A percentile compares a stretch with the other conserved stretches of the same genome.
Conservation (phyloP, 2,329 filamentous ascomycete genomes). For the Aspergillus phoenicis region DNA sequence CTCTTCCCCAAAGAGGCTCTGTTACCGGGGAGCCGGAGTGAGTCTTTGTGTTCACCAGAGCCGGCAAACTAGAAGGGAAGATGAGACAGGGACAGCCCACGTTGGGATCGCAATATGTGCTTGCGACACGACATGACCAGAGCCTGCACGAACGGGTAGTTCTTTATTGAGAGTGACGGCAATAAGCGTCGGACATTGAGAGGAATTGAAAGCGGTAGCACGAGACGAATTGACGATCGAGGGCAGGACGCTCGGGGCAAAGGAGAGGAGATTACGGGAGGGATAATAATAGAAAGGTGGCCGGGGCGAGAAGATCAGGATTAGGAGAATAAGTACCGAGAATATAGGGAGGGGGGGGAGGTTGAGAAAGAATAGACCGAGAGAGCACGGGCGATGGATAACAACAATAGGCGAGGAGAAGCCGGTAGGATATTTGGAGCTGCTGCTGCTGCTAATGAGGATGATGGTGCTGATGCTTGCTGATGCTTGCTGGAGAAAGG, state of each 20-base stretch:
- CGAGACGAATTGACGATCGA: conserved; percentile 1
- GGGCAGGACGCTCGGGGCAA: conserved; percentile 3
- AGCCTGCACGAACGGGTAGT: conserved; percentile 14
- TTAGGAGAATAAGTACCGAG: conserved; percentile 1
- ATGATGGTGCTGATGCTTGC: not conserved
- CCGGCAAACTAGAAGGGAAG: conserved; percentile 17
- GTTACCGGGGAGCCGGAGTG: not conserved
- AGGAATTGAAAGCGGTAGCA: conserved; percentile 1
- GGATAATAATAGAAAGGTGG: conserved; percentile 4
- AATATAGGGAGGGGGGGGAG: conserved; percentile 4
- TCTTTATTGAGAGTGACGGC: conserved; percentile 12
- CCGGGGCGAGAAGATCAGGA: not conserved
- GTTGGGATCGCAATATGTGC: conserved; percentile 29
- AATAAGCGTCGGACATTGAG: conserved; percentile 12
- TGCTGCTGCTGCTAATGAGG: not conserved
- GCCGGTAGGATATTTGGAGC: not conserved
- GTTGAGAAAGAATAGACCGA: conserved; percentile 1
- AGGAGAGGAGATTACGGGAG: not conserved
- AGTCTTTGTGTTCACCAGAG: conserved; percentile 7
- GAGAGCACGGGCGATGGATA: not conserved
- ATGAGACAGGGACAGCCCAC: conserved; percentile 27
- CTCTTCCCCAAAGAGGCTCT: not conserved
- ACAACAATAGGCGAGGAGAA: not conserved
- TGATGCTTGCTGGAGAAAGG: not conserved
- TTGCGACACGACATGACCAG: conserved; percentile 36